Conservation (phyloP, 73 alveolate genomes). For the Paramecium biaurelia region DNA sequence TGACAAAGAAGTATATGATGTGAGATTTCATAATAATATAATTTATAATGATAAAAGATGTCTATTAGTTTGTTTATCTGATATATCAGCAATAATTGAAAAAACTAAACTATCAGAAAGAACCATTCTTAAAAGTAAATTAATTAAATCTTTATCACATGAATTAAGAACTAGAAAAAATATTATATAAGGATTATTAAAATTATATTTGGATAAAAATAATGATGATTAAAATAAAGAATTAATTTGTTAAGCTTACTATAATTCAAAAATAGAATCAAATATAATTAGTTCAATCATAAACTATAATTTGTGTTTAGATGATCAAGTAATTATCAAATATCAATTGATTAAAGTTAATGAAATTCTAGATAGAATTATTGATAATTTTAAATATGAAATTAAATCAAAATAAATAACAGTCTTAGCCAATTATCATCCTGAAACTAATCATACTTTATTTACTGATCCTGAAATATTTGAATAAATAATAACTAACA, state of each 20-base stretch:
- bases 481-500: slow-evolving; percentile 24
- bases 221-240: neutral
- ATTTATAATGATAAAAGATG: neutral
- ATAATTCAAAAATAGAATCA: slow-evolving; percentile 23
- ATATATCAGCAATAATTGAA: neutral
- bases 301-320: slow-evolving; percentile 33
- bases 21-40: neutral
- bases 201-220: neutral
- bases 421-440: neutral
- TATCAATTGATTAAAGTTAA: neutral
- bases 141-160: slow-evolving; percentile 12
- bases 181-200: neutral
- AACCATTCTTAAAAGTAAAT: neutral
- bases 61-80: neutral
- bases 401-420: neutral
- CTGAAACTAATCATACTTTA: neutral
- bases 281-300: slow-evolving; percentile 19
- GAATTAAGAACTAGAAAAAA: slow-evolving; percentile 42
- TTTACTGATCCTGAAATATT: slow-evolving; percentile 26
- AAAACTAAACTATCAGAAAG: slow-evolving; percentile 2
- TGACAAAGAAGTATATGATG: neutral
- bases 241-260: neutral
- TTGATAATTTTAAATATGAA: neutral
- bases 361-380: neutral
- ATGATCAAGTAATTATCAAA: neutral